Base-by-base conservation (phyloP, 768 basidiomycete genomes). In the Podaxis carcinomalis region DNA sequence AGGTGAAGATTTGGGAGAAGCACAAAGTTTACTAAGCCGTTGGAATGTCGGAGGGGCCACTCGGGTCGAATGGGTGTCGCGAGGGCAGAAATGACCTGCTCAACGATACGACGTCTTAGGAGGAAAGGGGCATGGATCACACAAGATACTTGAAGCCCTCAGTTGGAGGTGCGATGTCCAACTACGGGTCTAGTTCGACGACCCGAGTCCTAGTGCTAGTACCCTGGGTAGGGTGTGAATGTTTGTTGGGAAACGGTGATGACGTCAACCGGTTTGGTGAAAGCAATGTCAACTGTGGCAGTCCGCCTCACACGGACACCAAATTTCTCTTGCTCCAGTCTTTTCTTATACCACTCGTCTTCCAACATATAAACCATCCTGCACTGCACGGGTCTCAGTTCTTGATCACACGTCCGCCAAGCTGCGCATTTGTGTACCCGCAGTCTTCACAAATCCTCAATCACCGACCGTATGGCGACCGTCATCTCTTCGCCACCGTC, bases 401-500 rank as follows among this genome's bases (percentile, higher is more conserved):
- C 19, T 19, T 44, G 42, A 13, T 27, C 47, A 49, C 47, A 49
- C 21, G 3, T 10, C 21, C 25, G 14, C 11, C 47, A 11, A 13
- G 47, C 47, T 23, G 47, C 13, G 47, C n/a, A 37, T 53, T 32
- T 10, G 14, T 36, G 37, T 23, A 39, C 19, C n/a, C 35, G 51
- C 32, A 25, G 28, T 37, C 11, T 2, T 19, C 52, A 21, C 37
- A 9, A 10, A 23, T 10, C 37, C 11, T 11, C 47, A 21, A 11
- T 49, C 47, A 49, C 19, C 36, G 5, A 23, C 28, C 11, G 4
- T 11, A 61, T 60, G 55, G 49, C 62, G 47, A 58, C 66, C 49
- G 40, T 54, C 66, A 25, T 63, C 50, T 57, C 64, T n/a, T 59
- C 56, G 36, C 25, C 47, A 40, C 49, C 47, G 57, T 35, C 56